phyloP scores from a whole-genome alignment of 78 protist species.

The Diacronema lutheri region DNA sequence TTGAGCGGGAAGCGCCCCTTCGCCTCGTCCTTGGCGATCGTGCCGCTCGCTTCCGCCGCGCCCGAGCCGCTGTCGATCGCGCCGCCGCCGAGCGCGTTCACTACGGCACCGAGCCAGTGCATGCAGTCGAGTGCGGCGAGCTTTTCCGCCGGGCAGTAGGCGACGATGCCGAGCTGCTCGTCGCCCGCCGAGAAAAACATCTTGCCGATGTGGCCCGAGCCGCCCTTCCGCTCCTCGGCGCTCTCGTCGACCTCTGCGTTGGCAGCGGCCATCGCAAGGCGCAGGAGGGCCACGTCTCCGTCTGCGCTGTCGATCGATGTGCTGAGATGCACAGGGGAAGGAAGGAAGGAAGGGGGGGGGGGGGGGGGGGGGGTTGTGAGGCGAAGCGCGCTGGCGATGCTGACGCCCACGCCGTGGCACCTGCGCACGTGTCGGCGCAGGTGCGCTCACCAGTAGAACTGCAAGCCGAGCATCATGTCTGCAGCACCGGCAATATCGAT shows the following conservation, averaged over 20 bases:
- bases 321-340: no score
- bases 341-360: no score
- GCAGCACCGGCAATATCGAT: background rate
- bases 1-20: slow-evolving; percentile 5
- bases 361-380: no score
- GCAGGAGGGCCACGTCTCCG: background rate
- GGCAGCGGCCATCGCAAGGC: background rate
- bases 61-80: no score
- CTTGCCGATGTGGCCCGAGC: slow-evolving; percentile 21
- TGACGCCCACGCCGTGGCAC: no score
- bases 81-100: background rate
- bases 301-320: background rate
- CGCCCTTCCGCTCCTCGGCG: slow-evolving; percentile 39
- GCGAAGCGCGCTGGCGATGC: no score
- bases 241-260: slow-evolving; percentile 4
- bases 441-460: background rate
- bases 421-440: no score
- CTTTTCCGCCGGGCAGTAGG: background rate
- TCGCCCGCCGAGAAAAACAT: slow-evolving; percentile 2
- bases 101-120: slow-evolving; percentile 7
- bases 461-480: background rate
- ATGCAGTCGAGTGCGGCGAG: background rate
- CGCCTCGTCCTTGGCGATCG: background rate
- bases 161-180: background rate
- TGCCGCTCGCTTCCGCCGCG: no score